Evolutionary conservation across 2,329 filamentous ascomycete genomes (phyloP).

Genomic region (Spiromastix sp.): DNA sequence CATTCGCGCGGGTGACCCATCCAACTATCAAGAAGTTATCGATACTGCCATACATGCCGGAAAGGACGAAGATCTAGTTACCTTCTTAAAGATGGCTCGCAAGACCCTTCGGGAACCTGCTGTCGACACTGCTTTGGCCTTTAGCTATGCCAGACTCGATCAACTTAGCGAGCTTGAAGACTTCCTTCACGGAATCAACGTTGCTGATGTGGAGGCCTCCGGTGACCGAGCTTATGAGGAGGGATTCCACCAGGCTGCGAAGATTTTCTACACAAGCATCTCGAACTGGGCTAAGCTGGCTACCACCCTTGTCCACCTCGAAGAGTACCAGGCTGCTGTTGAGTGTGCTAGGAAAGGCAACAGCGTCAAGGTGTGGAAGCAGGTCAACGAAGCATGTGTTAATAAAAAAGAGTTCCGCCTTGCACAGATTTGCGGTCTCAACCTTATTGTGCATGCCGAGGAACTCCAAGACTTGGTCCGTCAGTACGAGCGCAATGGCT

Average conservation of each 20-base stretch:
- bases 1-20: conserved; percentile 85
- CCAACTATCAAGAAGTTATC: conserved; percentile 91
- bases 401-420: conserved; percentile 98
- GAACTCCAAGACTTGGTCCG: conserved; percentile 86
- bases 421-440: conserved; percentile 96
- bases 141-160: conserved; percentile 84
- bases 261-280: conserved; percentile 97
- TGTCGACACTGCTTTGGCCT: conserved; percentile 88
- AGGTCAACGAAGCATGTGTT: conserved; percentile 93
- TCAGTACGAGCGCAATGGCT: conserved; percentile 93
- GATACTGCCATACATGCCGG: conserved; percentile 90
- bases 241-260: conserved; percentile 87
- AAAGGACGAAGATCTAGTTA: conserved; percentile 96
- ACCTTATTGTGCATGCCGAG: conserved; percentile 94
- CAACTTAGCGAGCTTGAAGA: conserved; percentile 91
- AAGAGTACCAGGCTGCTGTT: conserved; percentile 93
- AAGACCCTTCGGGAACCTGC: conserved; percentile 91
- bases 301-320: conserved; percentile 92
- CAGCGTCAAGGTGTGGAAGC: conserved; percentile 98
- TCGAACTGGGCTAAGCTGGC: conserved; percentile 99
- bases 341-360: conserved; percentile 98
- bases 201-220: conserved; percentile 90
- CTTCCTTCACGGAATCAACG: conserved; percentile 85
- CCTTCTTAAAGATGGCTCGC: conserved; percentile 91
- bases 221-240: conserved; percentile 97